Evolutionary conservation across 2,329 filamentous ascomycete genomes (phyloP).

Genomic region (Penicillium sp.): DNA sequence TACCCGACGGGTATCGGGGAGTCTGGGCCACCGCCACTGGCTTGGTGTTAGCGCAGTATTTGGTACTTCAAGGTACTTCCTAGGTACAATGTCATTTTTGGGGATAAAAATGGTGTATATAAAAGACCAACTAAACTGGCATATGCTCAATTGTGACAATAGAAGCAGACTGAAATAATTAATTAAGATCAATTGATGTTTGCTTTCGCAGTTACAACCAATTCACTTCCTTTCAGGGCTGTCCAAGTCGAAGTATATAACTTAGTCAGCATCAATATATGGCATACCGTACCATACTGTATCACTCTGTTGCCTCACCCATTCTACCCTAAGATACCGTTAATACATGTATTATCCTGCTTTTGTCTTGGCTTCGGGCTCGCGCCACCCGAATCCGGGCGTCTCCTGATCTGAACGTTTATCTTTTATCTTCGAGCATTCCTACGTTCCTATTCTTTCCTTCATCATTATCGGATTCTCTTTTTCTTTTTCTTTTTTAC

Average conservation of each 20-base stretch:
- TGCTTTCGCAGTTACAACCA: neutral
- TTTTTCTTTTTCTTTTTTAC: neutral
- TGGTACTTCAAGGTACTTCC: neutral
- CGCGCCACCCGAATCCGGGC: slow-evolving; percentile 13
- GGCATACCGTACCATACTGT: slow-evolving; percentile 1
- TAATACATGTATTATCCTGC: neutral
- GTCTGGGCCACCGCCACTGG: slow-evolving; percentile 6
- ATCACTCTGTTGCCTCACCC: neutral
- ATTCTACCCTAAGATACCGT: neutral
- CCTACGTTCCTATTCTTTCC: slow-evolving; percentile 1
- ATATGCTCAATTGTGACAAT: neutral
- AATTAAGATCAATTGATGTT: neutral
- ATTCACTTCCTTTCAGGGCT: slow-evolving; percentile 10
- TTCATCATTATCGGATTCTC: slow-evolving; percentile 1
- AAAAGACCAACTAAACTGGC: accelerated
- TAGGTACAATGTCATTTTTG: too few species aligned
- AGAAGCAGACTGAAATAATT: accelerated
- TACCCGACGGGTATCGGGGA: neutral
- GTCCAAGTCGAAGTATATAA: neutral
- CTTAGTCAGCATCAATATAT: neutral
- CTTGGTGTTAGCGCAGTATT: neutral
- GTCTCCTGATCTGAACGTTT: slow-evolving; percentile 13
- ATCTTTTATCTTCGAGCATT: slow-evolving; percentile 10
- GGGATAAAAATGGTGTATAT: too few species aligned
- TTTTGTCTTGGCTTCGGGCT: neutral